Percentiles rank a stretch among this genome's conserved stretches.
Conservation (phyloP, 306 rosid genomes). For the Oxytropis ochrocephala region DNA sequence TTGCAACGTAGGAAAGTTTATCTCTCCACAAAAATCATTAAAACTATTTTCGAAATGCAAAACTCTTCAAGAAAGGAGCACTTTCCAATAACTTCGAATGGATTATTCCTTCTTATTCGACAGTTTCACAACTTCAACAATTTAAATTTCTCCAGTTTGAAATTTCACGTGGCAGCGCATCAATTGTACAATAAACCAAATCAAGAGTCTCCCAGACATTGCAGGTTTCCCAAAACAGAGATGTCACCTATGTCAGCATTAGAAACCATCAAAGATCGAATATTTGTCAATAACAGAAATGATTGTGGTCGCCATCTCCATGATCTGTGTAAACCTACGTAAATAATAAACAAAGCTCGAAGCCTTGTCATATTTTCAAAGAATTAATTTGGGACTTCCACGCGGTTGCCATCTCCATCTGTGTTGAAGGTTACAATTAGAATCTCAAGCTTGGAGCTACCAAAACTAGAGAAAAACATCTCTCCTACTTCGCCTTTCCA, state of each 20-base stretch:
- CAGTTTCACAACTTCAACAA: too few species aligned
- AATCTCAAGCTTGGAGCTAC: not conserved
- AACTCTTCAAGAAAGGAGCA: constrained; percentile 18
- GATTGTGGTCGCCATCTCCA: not conserved
- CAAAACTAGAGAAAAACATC: not conserved
- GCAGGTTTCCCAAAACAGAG: not conserved
- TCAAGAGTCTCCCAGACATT: constrained; percentile 2
- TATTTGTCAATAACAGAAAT: not conserved
- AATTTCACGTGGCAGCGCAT: not conserved
- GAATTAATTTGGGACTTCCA: not conserved
- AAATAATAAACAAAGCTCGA: not conserved
- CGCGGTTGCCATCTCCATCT: accelerated
- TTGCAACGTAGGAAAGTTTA: not conserved
- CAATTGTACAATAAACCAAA: accelerated
- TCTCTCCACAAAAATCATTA: too few species aligned
- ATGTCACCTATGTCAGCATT: not conserved
- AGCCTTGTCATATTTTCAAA: not conserved
- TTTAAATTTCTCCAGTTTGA: too few species aligned
- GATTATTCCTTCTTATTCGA: too few species aligned
- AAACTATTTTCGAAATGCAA: not conserved
- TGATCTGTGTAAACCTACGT: too few species aligned
- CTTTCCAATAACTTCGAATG: too few species aligned
- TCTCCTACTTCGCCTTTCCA: not conserved
- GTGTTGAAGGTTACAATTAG: not conserved
- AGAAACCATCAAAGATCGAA: not conserved